Evolutionary conservation across 108 stramenopile genomes (phyloP).

Genomic region (Bacterosira constricta): DNA sequence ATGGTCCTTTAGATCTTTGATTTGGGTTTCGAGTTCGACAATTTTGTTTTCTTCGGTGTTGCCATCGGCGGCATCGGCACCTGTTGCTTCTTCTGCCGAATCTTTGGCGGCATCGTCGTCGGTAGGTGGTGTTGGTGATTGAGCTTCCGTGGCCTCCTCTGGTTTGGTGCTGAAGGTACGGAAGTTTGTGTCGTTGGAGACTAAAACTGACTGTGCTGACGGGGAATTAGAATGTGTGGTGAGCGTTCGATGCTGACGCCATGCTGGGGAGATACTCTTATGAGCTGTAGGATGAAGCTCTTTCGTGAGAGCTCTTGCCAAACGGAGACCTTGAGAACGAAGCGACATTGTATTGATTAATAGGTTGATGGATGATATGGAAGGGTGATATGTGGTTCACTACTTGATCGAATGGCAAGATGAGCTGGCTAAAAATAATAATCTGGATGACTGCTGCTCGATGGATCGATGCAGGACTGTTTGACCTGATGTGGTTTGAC

Average conservation of each 20-base stretch:
- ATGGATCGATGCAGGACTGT: too few relatives aligned
- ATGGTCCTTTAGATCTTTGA: conserved; percentile 79
- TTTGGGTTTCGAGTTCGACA: conserved; percentile 60
- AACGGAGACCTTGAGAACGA: conserved; percentile 23
- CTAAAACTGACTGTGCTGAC: background rate
- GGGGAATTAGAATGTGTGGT: background rate
- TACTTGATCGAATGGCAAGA: too few relatives aligned
- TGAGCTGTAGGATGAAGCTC: conserved; percentile 12
- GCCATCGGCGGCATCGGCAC: conserved; percentile 6
- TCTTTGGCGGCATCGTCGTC: background rate
- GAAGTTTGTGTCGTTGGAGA: too few relatives aligned
- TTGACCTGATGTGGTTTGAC: too few relatives aligned
- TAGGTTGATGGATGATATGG: conserved; percentile 7
- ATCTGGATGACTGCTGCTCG: too few relatives aligned
- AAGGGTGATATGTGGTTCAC: too few relatives aligned
- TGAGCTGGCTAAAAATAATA: too few relatives aligned
- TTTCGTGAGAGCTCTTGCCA: conserved; percentile 23
- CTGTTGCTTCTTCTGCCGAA: conserved; percentile 13
- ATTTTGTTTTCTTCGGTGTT: conserved; percentile 19
- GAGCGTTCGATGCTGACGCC: conserved; percentile 6
- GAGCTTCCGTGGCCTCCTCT: background rate
- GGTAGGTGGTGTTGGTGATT: background rate
- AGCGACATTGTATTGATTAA: conserved; percentile 30
- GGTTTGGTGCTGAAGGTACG: conserved; percentile 36
- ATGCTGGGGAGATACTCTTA: background rate